Evolutionary conservation across 1,284 basidiomycete genomes (phyloP).

Genomic region (Trametes pubescens): DNA sequence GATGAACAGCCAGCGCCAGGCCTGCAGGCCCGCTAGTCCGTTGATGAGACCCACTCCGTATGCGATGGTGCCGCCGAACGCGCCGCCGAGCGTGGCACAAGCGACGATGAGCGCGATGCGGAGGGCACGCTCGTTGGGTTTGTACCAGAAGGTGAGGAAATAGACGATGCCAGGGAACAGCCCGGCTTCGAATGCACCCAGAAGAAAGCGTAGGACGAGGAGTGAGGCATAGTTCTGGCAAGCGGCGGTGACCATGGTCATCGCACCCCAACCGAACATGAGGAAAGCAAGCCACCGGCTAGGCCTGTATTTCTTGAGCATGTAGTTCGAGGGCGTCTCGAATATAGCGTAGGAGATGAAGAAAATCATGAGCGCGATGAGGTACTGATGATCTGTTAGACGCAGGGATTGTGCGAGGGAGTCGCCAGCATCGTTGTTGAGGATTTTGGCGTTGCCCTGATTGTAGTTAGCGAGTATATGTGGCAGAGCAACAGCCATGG

Average conservation of each 20-base stretch:
- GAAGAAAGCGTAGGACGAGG: conserved; percentile 59
- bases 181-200: conserved; percentile 72
- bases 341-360: conserved; percentile 47
- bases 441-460: conserved; percentile 49
- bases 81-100: conserved; percentile 51
- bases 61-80: conserved; percentile 53
- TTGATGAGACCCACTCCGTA: conserved; percentile 48
- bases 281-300: conserved; percentile 46
- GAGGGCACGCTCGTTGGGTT: conserved; percentile 50
- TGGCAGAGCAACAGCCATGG: not conserved
- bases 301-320: conserved; percentile 53
- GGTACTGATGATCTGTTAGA: conserved; percentile 45
- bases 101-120: conserved; percentile 48
- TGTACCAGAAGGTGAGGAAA: conserved; percentile 52
- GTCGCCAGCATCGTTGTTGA: conserved; percentile 45
- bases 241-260: conserved; percentile 44
- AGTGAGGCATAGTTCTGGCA: conserved; percentile 46
- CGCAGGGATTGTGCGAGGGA: conserved; percentile 43
- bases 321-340: conserved; percentile 49
- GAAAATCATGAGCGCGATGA: conserved; percentile 50
- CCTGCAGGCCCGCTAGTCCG: conserved; percentile 41
- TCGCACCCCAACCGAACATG: conserved; percentile 51
- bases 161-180: conserved; percentile 67
- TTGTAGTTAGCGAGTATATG: not conserved
- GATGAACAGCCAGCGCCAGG: conserved; percentile 54